Evolutionary conservation across 257 asterid species (phyloP), one percentile per base, ranked within the genome.

Genomic region (Orobanche coerulescens): DNA sequence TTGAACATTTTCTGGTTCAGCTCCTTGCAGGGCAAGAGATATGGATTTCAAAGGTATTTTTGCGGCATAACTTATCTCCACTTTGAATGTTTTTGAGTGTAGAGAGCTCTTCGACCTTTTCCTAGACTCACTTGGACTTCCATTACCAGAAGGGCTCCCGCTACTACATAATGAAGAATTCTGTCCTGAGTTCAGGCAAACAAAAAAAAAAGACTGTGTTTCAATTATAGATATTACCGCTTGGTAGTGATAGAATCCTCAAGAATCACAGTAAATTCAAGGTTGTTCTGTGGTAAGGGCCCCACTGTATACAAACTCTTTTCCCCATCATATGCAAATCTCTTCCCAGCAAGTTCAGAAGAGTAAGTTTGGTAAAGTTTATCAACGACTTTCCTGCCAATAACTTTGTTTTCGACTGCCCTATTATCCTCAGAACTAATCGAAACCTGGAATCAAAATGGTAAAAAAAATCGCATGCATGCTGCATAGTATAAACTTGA

Each of bases 281-380:
- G 65, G 44, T 74, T 74, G 78, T 92, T 84, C 67, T 55, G 75
- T 1, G 95, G 95, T 49, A 88, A 79, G 46, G 93, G 91, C 40
- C 89, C 95, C 61, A 88, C 82, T 5, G 95, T 84, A 68, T 76
- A 92, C 75, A 92, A 69, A 75, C 76, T 59, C 68, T 75, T 81
- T 1, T 78, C 95, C 47, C 98, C 98, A 69, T 92, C 98, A 70
- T 84, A 92, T 12, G 93, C 91, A 76, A 81, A 85, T 61, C 58
- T 69, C 78, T 77, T 81, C 53, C 86, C 89, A 71, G 77, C 71
- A 56, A 91, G 72, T 75, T 88, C 88, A 55, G 95, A 76, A 60
- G 87, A 81, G 80, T 92, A 84, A 31, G 89, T 78, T 67, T 88
- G 81, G 48, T 71, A 81, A 65, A 92, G 86, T 65, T 75, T 82